Evolutionary conservation across 148 eudicot species (phyloP).

Genomic region (Vaccinium vitisidaea): DNA sequence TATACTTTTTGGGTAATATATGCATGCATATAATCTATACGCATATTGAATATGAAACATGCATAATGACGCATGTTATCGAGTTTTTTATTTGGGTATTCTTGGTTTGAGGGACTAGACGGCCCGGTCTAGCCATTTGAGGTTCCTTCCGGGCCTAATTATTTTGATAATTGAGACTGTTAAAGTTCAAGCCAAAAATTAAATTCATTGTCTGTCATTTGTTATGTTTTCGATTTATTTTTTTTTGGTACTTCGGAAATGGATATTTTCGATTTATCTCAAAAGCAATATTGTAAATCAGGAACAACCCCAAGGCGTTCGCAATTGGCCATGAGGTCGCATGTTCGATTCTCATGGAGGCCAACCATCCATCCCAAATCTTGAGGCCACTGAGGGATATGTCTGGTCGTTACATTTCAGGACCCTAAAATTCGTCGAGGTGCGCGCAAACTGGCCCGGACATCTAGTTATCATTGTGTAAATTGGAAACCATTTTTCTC

Average conservation of each 20-base stretch:
- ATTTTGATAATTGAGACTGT: not conserved
- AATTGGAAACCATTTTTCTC: not conserved
- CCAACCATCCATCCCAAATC: too few relatives aligned
- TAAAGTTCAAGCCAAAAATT: not conserved
- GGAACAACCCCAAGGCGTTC: too few relatives aligned
- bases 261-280: not conserved
- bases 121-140: not conserved
- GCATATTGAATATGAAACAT: not conserved
- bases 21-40: too few relatives aligned
- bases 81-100: not conserved
- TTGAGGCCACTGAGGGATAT: too few relatives aligned
- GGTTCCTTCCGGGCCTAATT: not conserved
- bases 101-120: not conserved
- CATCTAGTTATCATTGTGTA: too few relatives aligned
- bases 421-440: too few relatives aligned
- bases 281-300: too few relatives aligned
- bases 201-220: not conserved
- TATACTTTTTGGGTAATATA: not conserved
- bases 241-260: too few relatives aligned
- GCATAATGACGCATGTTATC: not conserved
- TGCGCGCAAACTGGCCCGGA: too few relatives aligned
- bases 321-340: too few relatives aligned
- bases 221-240: not conserved
- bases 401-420: too few relatives aligned
- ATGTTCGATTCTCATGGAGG: too few relatives aligned